Conservation (phyloP, 257 asterid species). For the Solanum neorickii region DNA sequence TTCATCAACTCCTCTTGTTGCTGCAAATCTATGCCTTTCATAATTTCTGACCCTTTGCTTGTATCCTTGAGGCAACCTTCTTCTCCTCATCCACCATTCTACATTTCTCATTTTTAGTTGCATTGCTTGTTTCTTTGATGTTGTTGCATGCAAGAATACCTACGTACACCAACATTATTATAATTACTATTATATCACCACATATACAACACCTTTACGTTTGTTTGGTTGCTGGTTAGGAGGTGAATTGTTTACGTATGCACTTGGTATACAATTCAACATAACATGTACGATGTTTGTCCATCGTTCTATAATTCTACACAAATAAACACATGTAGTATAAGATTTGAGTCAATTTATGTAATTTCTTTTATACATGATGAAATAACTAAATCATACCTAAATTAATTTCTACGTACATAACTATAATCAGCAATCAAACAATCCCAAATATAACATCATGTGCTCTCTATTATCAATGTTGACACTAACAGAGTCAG, state of each 20-base stretch:
- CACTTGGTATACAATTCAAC: neutral
- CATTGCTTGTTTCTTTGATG: conserved; percentile 97
- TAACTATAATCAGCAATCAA: neutral
- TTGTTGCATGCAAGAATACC: conserved; percentile 94
- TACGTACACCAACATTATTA: neutral
- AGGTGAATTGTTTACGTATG: neutral
- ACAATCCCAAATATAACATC: neutral
- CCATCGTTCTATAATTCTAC: neutral
- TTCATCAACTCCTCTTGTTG: conserved; percentile 94
- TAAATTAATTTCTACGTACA: neutral
- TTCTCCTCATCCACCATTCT: conserved; percentile 98
- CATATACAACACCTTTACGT: neutral
- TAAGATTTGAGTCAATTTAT: neutral
- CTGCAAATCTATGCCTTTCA: conserved; percentile 93
- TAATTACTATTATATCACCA: neutral
- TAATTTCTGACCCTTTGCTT: conserved; percentile 77
- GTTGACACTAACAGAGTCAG: neutral
- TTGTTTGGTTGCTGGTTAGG: neutral
- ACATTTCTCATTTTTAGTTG: conserved; percentile 88
- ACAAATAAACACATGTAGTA: neutral
- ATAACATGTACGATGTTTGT: neutral
- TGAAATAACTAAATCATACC: neutral
- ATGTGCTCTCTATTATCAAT: neutral
- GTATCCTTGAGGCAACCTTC: conserved; percentile 49
- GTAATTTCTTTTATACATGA: neutral